Evolutionary conservation across 352 stramenopile species (phyloP).

Genomic region (Globisporangium cystogenes): DNA sequence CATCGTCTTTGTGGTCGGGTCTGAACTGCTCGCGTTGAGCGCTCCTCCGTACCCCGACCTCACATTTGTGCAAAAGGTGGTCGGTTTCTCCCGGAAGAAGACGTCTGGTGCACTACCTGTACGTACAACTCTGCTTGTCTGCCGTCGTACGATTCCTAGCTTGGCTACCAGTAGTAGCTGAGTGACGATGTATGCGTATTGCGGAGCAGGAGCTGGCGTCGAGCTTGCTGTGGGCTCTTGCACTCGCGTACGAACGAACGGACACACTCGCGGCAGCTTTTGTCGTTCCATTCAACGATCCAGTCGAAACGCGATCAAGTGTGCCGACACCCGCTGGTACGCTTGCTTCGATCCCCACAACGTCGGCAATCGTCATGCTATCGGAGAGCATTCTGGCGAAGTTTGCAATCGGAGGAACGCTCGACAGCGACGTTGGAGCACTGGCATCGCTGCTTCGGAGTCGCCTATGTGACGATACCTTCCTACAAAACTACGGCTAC

Average conservation of each 20-base stretch:
- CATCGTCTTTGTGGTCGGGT: conserved; percentile 9
- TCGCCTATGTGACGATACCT: conserved; percentile 6
- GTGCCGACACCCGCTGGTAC: neutral
- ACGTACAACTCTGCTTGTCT: too few relatives aligned
- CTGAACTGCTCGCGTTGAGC: neutral
- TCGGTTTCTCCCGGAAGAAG: conserved; percentile 9
- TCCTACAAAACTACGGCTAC: conserved; percentile 11
- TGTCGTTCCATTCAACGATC: conserved; percentile 4
- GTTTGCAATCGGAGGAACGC: conserved; percentile 1
- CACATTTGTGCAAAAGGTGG: conserved; percentile 12
- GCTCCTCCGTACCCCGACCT: conserved; percentile 9
- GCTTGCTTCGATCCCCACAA: conserved; percentile 1
- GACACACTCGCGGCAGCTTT: conserved; percentile 1
- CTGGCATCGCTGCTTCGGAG: conserved; percentile 8
- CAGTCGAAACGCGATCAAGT: neutral
- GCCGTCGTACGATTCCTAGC: too few relatives aligned
- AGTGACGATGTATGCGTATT: neutral
- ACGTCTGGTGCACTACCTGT: conserved; percentile 6
- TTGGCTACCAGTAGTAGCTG: too few relatives aligned
- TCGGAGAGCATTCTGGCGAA: conserved; percentile 12
- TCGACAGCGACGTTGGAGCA: conserved; percentile 11
- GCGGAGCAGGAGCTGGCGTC: conserved; percentile 11
- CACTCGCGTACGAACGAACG: conserved; percentile 7
- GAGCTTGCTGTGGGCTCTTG: conserved; percentile 15
- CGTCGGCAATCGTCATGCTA: conserved; percentile 4